These are phyloP conservation scores for Diaporthe nobilis DNA, from an alignment of 2,329 filamentous ascomycete species.

Conservation along the genomic window DNA sequence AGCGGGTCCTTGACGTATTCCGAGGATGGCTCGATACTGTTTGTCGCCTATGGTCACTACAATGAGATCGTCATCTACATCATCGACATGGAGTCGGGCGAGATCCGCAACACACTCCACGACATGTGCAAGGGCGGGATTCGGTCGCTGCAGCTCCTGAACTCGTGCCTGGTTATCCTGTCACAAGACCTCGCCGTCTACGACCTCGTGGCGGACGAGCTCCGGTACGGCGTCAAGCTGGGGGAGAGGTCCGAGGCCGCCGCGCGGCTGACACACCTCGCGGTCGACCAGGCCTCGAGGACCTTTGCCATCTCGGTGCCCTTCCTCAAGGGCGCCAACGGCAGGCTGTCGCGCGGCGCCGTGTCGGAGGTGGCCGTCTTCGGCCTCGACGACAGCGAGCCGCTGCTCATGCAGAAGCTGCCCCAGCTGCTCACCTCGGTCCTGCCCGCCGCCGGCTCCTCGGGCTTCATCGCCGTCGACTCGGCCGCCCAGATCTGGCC, in stretches of 20 bases:
- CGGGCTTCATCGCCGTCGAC: constrained; percentile 83
- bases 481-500: constrained; percentile 80
- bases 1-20: constrained; percentile 83
- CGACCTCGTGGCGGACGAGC: constrained; percentile 84
- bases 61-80: constrained; percentile 78
- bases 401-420: constrained; percentile 71
- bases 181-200: constrained; percentile 83
- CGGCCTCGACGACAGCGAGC: constrained; percentile 69
- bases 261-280: constrained; percentile 73
- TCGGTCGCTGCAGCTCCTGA: constrained; percentile 78
- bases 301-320: constrained; percentile 76
- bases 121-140: constrained; percentile 77
- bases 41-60: constrained; percentile 71
- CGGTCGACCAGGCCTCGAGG: constrained; percentile 76
- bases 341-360: constrained; percentile 50
- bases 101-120: constrained; percentile 75
- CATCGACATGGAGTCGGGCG: constrained; percentile 79
- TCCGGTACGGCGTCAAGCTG: constrained; percentile 76
- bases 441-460: constrained; percentile 72
- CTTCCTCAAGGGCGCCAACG: constrained; percentile 45
- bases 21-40: constrained; percentile 87
- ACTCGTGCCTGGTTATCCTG: constrained; percentile 81
- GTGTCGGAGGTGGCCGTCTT: constrained; percentile 77
- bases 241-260: constrained; percentile 56
- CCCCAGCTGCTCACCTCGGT: constrained; percentile 76